Evolutionary conservation across 2,329 filamentous ascomycete species (phyloP), one percentile per base, ranked within the genome.

Genomic region (Ascochyta viciae-villosae): DNA sequence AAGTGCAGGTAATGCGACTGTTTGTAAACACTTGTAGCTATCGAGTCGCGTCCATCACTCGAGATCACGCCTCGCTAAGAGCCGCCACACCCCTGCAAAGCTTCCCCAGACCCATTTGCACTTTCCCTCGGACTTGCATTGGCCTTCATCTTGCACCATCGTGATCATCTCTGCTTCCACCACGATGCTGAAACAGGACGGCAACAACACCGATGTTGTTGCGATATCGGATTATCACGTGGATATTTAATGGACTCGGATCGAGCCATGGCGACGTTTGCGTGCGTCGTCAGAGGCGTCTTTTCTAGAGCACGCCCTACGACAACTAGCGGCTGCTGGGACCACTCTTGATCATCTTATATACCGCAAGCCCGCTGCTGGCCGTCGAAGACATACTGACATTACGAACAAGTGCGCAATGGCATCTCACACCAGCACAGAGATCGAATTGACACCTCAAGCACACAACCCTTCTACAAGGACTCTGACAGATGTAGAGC

Each of bases 401-500:
- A 23, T 13, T 16, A n/a, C 27, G n/a, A 22, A 5, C 26, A n/a
- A 35, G 7, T 16, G 33, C 26, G 13, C 31, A 31, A 70, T 72
- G 67, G 57, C 59, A 38, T 61, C 64, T 12, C 50, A 44, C 19
- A 43, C 53, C 35, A 60, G 41, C 26, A 61, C 55, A 8, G 53
- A 64, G 13, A 12, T 63, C 15, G 63, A 66, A 37, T 42, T 65
- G 31, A 53, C 44, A 13, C 42, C 51, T 8, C 63, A 59, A n/a
- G 35, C 57, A 26, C 62, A 60, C 19, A 57, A 61, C 13, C 26
- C 39, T 22, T 57, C 60, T n/a, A 27, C 58, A 34, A 39, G 50
- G 29, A 39, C 38, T 27, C 27, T 54, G n/a, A 39, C 51, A 23
- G 64, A 67, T 9, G 48, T 61, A 23, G 65, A 70, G 46, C 19